phyloP scores from a whole-genome alignment of 495 filamentous ascomycete species.

The Penicillium simplicissimum region DNA sequence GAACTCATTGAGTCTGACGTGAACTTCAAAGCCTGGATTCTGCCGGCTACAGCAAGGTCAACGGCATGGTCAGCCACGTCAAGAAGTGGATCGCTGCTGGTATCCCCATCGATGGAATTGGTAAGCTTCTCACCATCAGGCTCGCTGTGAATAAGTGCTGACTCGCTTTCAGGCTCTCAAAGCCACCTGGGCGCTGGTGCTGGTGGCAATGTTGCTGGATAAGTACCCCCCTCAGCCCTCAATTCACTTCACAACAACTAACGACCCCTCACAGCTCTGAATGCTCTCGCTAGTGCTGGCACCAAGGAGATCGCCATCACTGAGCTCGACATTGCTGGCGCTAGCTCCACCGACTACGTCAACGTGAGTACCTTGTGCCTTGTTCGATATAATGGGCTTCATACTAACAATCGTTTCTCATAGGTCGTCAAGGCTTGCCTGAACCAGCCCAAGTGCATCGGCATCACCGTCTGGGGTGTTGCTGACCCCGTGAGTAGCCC shows the following conservation, averaged over 20 bases:
- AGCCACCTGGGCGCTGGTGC: conserved; percentile 47
- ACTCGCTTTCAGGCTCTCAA: conserved; percentile 51
- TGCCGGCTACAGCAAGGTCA: conserved; percentile 54
- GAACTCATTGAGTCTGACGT: neutral
- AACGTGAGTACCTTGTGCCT: conserved; percentile 33
- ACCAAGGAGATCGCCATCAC: conserved; percentile 61
- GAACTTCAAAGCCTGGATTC: conserved; percentile 35
- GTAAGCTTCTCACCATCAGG: conserved; percentile 22
- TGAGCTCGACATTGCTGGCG: conserved; percentile 66
- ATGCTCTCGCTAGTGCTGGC: conserved; percentile 53
- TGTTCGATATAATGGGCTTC: neutral
- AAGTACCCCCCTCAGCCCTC: neutral
- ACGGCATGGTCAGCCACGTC: conserved; percentile 63
- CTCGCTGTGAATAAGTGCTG: conserved; percentile 2
- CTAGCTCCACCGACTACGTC: conserved; percentile 59
- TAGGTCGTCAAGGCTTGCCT: conserved; percentile 64
- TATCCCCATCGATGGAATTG: conserved; percentile 73
- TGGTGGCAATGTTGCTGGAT: conserved; percentile 14
- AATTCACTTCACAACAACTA: neutral
- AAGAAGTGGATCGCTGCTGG: conserved; percentile 65
- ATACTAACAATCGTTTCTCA: neutral
- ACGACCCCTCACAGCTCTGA: conserved; percentile 46
- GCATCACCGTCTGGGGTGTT: conserved; percentile 78
- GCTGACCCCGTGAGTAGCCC: conserved; percentile 41
- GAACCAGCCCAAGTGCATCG: conserved; percentile 63